phyloP scores from a whole-genome alignment of 306 rosid genomes.

The Acacia acuminata region DNA sequence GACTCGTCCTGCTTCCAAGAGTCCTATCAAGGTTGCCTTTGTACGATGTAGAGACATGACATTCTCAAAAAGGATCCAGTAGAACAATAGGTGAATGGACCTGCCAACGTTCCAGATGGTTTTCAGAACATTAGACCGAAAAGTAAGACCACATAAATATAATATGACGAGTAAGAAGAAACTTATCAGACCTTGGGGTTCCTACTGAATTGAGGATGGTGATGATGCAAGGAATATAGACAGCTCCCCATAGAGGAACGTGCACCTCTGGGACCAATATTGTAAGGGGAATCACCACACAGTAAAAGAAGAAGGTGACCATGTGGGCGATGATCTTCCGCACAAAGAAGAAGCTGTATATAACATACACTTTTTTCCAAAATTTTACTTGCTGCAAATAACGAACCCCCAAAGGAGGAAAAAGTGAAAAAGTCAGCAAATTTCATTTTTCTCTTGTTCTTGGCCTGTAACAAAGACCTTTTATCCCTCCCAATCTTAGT shows the following conservation, averaged over 20 bases:
- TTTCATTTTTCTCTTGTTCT: neutral
- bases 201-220: conserved; percentile 98
- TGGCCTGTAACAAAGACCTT: neutral
- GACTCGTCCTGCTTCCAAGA: conserved; percentile 80
- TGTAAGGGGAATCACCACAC: conserved; percentile 92
- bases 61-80: conserved; percentile 98
- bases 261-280: conserved; percentile 94
- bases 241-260: conserved; percentile 99
- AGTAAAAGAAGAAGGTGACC: conserved; percentile 95
- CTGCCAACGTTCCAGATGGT: conserved; percentile 44
- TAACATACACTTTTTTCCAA: conserved; percentile 95
- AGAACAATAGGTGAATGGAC: conserved; percentile 94
- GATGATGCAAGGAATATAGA: conserved; percentile 92
- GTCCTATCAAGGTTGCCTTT: conserved; percentile 88
- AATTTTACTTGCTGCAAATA: conserved; percentile 75
- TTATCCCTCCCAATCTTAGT: neutral
- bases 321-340: conserved; percentile 94
- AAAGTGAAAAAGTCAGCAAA: neutral
- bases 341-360: conserved; percentile 96
- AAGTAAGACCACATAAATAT: neutral
- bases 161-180: neutral
- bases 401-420: neutral
- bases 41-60: conserved; percentile 98
- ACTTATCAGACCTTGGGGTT: conserved; percentile 80
- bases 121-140: conserved; percentile 3